Evolutionary conservation across 208 protist genomes (phyloP).

Genomic region (Spongospora subterranea): DNA sequence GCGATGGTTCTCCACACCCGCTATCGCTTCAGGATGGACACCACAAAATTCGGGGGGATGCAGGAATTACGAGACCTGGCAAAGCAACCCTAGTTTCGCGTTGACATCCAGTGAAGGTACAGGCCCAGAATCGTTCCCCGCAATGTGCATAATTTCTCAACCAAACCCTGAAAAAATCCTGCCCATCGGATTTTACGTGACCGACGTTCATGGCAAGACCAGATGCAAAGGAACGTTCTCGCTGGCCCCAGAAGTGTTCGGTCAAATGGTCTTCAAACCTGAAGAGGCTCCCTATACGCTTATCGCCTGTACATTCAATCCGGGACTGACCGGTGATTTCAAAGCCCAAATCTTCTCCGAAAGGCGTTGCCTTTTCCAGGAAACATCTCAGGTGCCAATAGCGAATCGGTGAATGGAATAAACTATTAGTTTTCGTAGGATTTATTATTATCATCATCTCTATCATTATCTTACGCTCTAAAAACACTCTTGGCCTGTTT

Average conservation of each 20-base stretch:
- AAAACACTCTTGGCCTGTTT: too few species aligned
- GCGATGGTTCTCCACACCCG: background rate
- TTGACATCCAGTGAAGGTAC: background rate
- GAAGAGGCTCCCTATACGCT: constrained; percentile 47
- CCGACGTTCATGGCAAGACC: background rate
- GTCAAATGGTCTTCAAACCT: constrained; percentile 22
- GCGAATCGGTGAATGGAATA: too few species aligned
- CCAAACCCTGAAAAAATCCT: constrained; percentile 19
- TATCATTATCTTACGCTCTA: too few species aligned
- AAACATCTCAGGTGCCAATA: too few species aligned
- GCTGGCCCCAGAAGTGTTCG: constrained; percentile 32
- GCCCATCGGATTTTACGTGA: constrained; percentile 51
- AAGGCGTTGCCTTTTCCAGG: background rate
- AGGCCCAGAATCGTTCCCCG: background rate
- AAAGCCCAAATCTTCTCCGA: constrained; percentile 46
- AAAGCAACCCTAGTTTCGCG: constrained; percentile 30
- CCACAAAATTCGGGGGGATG: background rate
- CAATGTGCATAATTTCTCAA: constrained; percentile 42
- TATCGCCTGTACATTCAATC: constrained; percentile 37
- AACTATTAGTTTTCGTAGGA: too few species aligned
- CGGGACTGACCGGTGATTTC: constrained; percentile 39
- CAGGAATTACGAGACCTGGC: constrained; percentile 47
- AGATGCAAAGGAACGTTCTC: constrained; percentile 47
- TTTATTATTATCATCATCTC: too few species aligned
- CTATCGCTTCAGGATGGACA: background rate